Percentiles rank a stretch among this genome's conserved stretches.
Evolutionary conservation across 805 yeast genomes (phyloP).

Genomic region (Kodamaea laetipori): DNA sequence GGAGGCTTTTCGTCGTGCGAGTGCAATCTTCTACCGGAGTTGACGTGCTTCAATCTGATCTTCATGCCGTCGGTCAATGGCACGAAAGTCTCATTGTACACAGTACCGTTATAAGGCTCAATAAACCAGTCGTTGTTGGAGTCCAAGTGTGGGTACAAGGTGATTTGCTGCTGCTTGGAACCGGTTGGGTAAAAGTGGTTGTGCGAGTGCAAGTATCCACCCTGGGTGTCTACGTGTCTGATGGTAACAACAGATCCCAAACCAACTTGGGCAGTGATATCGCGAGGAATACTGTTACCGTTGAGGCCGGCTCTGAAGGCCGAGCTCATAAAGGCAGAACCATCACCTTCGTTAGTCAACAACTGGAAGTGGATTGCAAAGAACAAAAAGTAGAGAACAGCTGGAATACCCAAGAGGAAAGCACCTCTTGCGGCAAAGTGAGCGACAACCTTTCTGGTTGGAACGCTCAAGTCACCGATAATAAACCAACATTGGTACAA

Average conservation of each 20-base stretch:
- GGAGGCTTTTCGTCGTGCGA: conserved; percentile 84
- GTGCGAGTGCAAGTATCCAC: conserved; percentile 87
- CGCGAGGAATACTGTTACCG: conserved; percentile 60
- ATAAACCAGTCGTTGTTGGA: conserved; percentile 70
- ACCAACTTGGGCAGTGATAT: conserved; percentile 68
- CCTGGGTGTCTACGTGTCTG: conserved; percentile 69
- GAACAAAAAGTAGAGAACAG: conserved; percentile 53
- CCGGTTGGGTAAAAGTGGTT: conserved; percentile 70
- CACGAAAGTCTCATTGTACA: conserved; percentile 57
- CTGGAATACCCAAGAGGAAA: conserved; percentile 60
- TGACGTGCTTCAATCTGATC: conserved; percentile 63
- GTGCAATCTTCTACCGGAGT: conserved; percentile 68
- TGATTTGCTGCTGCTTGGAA: conserved; percentile 81
- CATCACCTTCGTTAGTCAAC: conserved; percentile 65
- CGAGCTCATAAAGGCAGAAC: conserved; percentile 68
- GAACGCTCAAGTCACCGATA: conserved; percentile 66
- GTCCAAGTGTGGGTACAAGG: conserved; percentile 79
- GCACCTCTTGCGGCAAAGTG: conserved; percentile 56
- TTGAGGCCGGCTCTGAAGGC: conserved; percentile 67
- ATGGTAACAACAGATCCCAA: conserved; percentile 66
- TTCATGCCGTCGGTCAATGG: conserved; percentile 69
- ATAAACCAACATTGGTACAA: conserved; percentile 67
- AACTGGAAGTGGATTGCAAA: conserved; percentile 66
- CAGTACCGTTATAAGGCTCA: conserved; percentile 65
- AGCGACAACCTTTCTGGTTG: conserved; percentile 43